Conservation (phyloP, 1,139 yeast species). For the Suhomyces kunorum region DNA sequence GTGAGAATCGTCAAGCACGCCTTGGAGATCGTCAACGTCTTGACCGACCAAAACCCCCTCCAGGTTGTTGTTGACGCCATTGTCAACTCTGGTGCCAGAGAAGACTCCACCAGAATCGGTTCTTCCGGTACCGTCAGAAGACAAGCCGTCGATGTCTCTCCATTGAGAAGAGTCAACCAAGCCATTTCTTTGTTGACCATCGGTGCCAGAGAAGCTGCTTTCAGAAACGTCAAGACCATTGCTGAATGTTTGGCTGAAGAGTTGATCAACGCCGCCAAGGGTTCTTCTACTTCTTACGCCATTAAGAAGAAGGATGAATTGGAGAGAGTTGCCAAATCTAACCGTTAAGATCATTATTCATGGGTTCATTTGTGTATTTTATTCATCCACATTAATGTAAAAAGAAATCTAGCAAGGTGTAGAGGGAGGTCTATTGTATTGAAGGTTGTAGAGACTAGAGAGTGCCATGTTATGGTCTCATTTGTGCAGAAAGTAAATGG, state of each 20-base stretch:
- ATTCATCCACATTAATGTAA: conserved; percentile 21
- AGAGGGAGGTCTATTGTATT: background rate
- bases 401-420: conserved; percentile 12
- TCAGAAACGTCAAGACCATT: conserved; percentile 99
- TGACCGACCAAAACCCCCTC: conserved; percentile 99
- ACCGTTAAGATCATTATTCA: conserved; percentile 71
- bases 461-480: too few relatives aligned
- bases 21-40: conserved; percentile 93
- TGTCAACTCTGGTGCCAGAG: conserved; percentile 99
- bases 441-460: too few relatives aligned
- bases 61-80: conserved; percentile 99
- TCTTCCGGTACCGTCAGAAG: conserved; percentile 99
- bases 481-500: too few relatives aligned
- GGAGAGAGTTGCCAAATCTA: conserved; percentile 99
- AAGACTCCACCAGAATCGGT: conserved; percentile 99
- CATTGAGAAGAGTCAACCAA: conserved; percentile 99
- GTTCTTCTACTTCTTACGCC: conserved; percentile 99
- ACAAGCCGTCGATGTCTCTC: conserved; percentile 99
- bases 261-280: conserved; percentile 99
- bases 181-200: conserved; percentile 96
- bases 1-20: conserved; percentile 99
- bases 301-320: conserved; percentile 99
- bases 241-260: conserved; percentile 99
- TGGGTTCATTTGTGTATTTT: conserved; percentile 24
- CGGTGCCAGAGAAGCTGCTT: conserved; percentile 99